phyloP scores from a whole-genome alignment of 805 yeast species.

The Kodamaea kakaduensis region DNA sequence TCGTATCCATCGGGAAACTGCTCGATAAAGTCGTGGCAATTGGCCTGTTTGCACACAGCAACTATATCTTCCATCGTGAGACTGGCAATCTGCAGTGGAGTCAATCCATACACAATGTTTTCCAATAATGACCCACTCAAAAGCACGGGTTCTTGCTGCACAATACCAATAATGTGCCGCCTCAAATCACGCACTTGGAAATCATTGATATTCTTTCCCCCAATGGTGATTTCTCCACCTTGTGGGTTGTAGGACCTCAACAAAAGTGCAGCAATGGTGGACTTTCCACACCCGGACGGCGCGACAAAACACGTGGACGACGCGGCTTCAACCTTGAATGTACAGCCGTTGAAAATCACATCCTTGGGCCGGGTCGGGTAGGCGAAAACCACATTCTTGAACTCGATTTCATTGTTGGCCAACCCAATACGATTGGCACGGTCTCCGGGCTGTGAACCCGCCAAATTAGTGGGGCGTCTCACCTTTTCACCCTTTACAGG shows the following conservation, averaged over 20 bases:
- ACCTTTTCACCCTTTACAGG: constrained; percentile 28
- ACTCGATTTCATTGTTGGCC: constrained; percentile 38
- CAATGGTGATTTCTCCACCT: constrained; percentile 47
- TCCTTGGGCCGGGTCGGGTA: constrained; percentile 40
- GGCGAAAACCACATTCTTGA: constrained; percentile 37
- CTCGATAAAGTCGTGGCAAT: constrained; percentile 53
- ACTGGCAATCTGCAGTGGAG: constrained; percentile 30
- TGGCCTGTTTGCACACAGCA: constrained; percentile 48
- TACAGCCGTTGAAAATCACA: constrained; percentile 34
- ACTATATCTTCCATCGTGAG: constrained; percentile 41
- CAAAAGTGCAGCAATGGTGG: constrained; percentile 52
- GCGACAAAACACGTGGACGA: constrained; percentile 47
- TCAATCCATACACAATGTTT: constrained; percentile 52
- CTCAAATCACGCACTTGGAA: constrained; percentile 50
- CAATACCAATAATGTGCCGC: constrained; percentile 49
- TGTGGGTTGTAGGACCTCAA: constrained; percentile 51
- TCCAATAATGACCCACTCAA: constrained; percentile 54
- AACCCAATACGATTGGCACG: constrained; percentile 17
- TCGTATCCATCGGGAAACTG: constrained; percentile 59
- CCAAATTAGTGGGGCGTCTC: background rate
- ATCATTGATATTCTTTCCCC: constrained; percentile 46
- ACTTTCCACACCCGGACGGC: constrained; percentile 60
- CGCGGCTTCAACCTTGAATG: constrained; percentile 32
- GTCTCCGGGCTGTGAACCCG: constrained; percentile 3
- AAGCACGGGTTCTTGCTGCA: constrained; percentile 59